Evolutionary conservation across 495 filamentous ascomycete species (phyloP).

Genomic region (Corynascus novoguineensis): DNA sequence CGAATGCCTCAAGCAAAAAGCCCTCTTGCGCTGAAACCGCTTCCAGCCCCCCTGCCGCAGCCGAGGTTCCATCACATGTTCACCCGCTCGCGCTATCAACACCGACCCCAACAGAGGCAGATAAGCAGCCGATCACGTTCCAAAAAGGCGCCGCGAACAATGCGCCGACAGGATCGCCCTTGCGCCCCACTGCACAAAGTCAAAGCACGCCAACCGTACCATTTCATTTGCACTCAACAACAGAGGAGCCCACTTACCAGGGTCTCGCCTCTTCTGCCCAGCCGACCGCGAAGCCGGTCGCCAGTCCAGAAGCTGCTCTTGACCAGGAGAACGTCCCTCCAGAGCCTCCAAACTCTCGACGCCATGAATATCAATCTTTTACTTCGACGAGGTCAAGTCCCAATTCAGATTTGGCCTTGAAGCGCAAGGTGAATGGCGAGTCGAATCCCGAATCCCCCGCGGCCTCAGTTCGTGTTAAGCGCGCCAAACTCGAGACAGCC

Average conservation of each 20-base stretch:
- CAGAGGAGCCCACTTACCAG: no score
- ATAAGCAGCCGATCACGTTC: background rate
- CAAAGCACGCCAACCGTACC: background rate
- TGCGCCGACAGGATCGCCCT: background rate
- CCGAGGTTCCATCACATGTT: background rate
- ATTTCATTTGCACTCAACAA: background rate
- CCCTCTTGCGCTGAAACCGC: background rate
- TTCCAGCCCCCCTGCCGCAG: background rate
- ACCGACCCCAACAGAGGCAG: background rate
- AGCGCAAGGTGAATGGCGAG: slow-evolving; percentile 7
- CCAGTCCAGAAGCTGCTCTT: background rate
- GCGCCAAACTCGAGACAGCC: background rate
- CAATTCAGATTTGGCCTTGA: background rate
- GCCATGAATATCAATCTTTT: background rate
- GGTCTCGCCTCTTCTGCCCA: background rate
- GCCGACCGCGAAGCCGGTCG: background rate
- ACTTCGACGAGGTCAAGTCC: background rate
- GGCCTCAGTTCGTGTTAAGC: background rate
- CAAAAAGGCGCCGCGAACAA: background rate
- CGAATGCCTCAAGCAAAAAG: background rate
- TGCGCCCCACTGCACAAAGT: background rate
- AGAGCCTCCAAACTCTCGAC: background rate
- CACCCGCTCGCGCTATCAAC: background rate
- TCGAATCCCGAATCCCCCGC: background rate
- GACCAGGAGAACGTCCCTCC: background rate